These are phyloP conservation scores for Hevea brasiliensis DNA, from an alignment of 345 rosid genomes.

Conservation along the genomic window DNA sequence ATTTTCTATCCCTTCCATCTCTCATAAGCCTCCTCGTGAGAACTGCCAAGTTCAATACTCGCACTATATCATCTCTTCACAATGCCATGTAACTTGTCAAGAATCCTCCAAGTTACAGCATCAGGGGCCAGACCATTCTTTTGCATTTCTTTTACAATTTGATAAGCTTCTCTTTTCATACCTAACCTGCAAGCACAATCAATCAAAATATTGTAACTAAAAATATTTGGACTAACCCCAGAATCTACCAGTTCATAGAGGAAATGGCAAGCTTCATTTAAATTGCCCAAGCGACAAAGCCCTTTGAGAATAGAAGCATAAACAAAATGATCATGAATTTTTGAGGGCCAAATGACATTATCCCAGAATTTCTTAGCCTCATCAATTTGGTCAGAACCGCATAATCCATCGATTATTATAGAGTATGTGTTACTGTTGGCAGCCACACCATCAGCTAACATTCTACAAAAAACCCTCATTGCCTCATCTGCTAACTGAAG, in stretches of 20 bases:
- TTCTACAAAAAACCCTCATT: constrained; percentile 45
- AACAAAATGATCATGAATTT: constrained; percentile 63
- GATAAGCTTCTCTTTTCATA: constrained; percentile 76
- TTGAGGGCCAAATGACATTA: constrained; percentile 77
- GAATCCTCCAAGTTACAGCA: constrained; percentile 86
- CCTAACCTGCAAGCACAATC: constrained; percentile 67
- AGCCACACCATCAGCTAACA: constrained; percentile 48
- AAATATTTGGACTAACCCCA: constrained; percentile 61
- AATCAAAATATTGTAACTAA: constrained; percentile 72
- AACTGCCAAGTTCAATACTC: constrained; percentile 8
- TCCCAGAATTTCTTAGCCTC: constrained; percentile 78
- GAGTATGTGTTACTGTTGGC: constrained; percentile 55
- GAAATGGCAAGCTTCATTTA: constrained; percentile 73
- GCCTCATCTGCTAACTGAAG: constrained; percentile 51
- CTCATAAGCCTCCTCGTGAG: not conserved
- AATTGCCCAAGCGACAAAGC: constrained; percentile 49
- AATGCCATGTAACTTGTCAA: constrained; percentile 59
- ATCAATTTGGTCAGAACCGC: constrained; percentile 44
- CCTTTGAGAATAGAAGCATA: constrained; percentile 83
- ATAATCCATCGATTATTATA: constrained; percentile 59
- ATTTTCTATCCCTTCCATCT: not conserved
- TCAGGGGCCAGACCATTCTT: constrained; percentile 68
- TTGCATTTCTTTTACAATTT: constrained; percentile 69
- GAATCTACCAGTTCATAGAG: constrained; percentile 71
- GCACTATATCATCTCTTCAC: constrained; percentile 9